phyloP scores from a whole-genome alignment of 371 early-diverging fungal genomes.

The Globomyces sp. region DNA sequence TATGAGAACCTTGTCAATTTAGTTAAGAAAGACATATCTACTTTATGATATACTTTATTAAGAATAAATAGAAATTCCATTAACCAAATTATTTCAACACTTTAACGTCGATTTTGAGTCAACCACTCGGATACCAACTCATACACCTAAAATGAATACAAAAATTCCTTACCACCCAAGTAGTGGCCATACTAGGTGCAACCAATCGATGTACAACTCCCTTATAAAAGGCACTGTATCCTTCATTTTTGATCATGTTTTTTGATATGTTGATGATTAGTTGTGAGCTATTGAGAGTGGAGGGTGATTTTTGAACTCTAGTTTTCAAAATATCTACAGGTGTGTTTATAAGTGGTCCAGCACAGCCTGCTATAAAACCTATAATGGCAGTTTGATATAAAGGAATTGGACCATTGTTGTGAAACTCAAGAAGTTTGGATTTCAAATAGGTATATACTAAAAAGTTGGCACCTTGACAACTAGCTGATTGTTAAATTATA shows the following conservation, averaged over 20 bases:
- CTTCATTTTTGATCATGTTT: constrained; percentile 80
- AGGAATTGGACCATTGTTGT: constrained; percentile 75
- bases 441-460: constrained; percentile 95
- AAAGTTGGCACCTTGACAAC: constrained; percentile 98
- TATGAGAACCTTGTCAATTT: too few species aligned
- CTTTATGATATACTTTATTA: too few species aligned
- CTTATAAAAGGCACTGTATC: constrained; percentile 91
- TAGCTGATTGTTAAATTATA: constrained; percentile 57
- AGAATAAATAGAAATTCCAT: too few species aligned
- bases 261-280: constrained; percentile 61
- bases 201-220: constrained; percentile 90
- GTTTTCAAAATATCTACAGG: constrained; percentile 99
- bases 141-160: neutral
- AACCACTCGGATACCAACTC: too few species aligned
- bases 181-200: constrained; percentile 58
- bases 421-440: constrained; percentile 56
- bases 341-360: constrained; percentile 89
- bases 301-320: constrained; percentile 86
- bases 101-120: too few species aligned
- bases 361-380: constrained; percentile 92
- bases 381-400: constrained; percentile 87
- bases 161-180: constrained; percentile 43
- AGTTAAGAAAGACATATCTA: too few species aligned
- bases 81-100: too few species aligned
- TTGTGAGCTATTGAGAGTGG: constrained; percentile 16